Conservation (phyloP, 2,329 filamentous ascomycete species). For the Paecilomyces fulvus region DNA sequence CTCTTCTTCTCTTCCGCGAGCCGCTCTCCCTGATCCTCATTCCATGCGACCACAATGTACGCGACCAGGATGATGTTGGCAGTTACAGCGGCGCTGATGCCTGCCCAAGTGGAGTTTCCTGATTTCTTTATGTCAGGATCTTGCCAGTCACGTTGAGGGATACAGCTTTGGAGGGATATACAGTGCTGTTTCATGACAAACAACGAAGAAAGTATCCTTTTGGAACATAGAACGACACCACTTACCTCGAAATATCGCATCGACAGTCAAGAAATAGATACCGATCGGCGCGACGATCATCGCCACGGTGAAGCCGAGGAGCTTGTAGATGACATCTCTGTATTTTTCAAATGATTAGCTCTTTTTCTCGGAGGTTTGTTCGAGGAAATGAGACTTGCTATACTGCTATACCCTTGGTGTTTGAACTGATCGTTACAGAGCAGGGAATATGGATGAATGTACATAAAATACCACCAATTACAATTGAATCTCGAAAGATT, state of each 20-base stretch:
- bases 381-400: neutral
- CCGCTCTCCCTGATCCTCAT: constrained; percentile 77
- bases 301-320: constrained; percentile 80
- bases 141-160: neutral
- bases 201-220: neutral
- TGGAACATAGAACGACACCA: constrained; percentile 5
- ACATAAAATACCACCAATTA: neutral
- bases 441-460: neutral
- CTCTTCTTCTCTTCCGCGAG: constrained; percentile 51
- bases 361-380: no score
- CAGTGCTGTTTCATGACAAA: neutral
- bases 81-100: constrained; percentile 74
- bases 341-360: neutral
- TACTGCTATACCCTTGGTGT: neutral
- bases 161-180: neutral
- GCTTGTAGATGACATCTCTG: constrained; percentile 79
- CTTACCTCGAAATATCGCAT: constrained; percentile 68
- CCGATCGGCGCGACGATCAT: constrained; percentile 85
- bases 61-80: constrained; percentile 84
- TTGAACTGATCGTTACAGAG: neutral
- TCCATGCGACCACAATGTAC: constrained; percentile 89
- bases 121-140: neutral
- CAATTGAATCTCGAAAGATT: neutral
- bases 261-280: constrained; percentile 75
- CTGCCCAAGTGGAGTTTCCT: constrained; percentile 87